A percentile compares a stretch with the other conserved stretches of the same genome.
Conservation (phyloP, 345 rosid species). For the Lepidium sativum region DNA sequence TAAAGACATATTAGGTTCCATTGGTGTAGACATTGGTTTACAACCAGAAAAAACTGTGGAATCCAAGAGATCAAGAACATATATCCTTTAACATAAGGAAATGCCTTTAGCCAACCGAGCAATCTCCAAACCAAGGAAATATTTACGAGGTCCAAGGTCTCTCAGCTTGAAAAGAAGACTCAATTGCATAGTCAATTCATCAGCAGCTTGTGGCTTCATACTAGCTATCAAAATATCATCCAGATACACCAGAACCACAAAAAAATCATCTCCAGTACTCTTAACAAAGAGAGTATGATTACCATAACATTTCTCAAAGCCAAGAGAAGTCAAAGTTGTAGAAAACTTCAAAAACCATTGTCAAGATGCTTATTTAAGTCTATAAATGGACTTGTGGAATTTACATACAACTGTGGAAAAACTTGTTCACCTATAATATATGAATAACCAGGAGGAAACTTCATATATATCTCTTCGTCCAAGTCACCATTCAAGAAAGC, state of each 20-base stretch:
- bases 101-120: not conserved
- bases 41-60: too few relatives aligned
- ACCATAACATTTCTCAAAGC: too few relatives aligned
- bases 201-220: not conserved
- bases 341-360: too few relatives aligned
- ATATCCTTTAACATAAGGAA: too few relatives aligned
- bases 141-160: not conserved
- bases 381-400: not conserved
- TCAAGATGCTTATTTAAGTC: not conserved
- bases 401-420: not conserved
- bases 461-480: not conserved
- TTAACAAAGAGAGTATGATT: not conserved
- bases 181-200: not conserved
- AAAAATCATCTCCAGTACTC: not conserved
- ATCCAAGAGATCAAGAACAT: too few relatives aligned
- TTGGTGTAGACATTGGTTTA: too few relatives aligned
- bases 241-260: not conserved
- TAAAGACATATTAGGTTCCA: too few relatives aligned
- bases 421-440: not conserved
- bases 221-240: not conserved
- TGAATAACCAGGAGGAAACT: not conserved
- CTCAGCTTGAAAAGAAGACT: too few relatives aligned
- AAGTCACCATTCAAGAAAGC: not conserved
- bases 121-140: not conserved
- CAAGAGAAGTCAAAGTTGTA: too few relatives aligned